These are phyloP conservation scores for Neofusicoccum kwambonambiense DNA, from an alignment of 2,329 filamentous ascomycete species.

Conservation along the genomic window DNA sequence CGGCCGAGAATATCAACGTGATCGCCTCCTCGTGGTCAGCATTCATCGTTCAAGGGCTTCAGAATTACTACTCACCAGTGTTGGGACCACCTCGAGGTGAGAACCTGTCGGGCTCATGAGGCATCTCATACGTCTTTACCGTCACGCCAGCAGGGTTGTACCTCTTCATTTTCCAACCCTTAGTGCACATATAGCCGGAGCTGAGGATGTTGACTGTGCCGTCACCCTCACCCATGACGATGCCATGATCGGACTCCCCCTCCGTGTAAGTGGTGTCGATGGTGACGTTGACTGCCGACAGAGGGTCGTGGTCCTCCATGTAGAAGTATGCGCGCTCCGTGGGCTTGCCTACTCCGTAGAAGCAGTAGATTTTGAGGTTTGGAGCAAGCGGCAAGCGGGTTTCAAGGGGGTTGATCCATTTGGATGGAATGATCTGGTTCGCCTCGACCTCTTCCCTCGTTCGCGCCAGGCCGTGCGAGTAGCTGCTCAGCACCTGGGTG, in stretches of 20 bases:
- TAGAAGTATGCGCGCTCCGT: slow-evolving; percentile 95
- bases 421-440: slow-evolving; percentile 53
- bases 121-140: slow-evolving; percentile 91
- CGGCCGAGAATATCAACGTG: slow-evolving; percentile 95
- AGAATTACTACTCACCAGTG: slow-evolving; percentile 50
- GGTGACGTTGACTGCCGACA: slow-evolving; percentile 65
- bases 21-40: slow-evolving; percentile 57
- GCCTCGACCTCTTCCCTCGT: slow-evolving; percentile 76
- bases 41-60: background rate
- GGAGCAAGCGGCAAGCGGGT: slow-evolving; percentile 83
- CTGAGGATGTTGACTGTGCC: slow-evolving; percentile 93
- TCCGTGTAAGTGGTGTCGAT: slow-evolving; percentile 53
- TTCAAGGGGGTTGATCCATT: slow-evolving; percentile 95
- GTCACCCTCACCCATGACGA: slow-evolving; percentile 94
- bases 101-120: slow-evolving; percentile 90
- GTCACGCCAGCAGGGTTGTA: slow-evolving; percentile 86
- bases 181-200: slow-evolving; percentile 94
- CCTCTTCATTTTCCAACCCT: slow-evolving; percentile 87
- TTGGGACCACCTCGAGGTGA: slow-evolving; percentile 72
- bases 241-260: slow-evolving; percentile 70
- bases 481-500: slow-evolving; percentile 68
- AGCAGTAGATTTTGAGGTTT: slow-evolving; percentile 91
- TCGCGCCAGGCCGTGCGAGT: slow-evolving; percentile 85
- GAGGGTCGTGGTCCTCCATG: slow-evolving; percentile 64
- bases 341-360: slow-evolving; percentile 92